These are phyloP conservation scores for Glonium stellatum DNA, from an alignment of 495 filamentous ascomycete genomes.

Conservation along the genomic window DNA sequence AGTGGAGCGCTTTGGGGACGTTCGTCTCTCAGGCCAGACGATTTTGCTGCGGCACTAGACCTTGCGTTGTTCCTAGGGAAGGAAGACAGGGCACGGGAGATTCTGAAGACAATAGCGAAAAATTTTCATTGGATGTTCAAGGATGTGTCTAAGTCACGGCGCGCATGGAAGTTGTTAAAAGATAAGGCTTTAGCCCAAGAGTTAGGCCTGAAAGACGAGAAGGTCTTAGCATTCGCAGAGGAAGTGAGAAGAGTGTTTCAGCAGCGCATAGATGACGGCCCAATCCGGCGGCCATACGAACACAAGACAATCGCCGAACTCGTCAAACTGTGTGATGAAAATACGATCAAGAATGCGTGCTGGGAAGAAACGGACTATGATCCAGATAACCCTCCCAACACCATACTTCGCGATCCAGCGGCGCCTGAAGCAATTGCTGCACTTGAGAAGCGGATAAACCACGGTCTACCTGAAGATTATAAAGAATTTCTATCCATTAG, in stretches of 20 bases:
- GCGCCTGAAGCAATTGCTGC: conserved; percentile 9
- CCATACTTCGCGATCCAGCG: conserved; percentile 18
- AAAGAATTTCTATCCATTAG: conserved; percentile 21
- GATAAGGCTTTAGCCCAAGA: conserved; percentile 11
- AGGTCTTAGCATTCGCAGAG: conserved; percentile 14
- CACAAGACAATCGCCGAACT: conserved; percentile 15
- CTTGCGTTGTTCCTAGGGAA: conserved; percentile 17
- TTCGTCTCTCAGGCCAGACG: conserved; percentile 13
- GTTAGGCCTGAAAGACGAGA: conserved; percentile 18
- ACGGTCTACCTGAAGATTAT: conserved; percentile 19
- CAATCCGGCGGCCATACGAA: conserved; percentile 6
- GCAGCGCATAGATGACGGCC: conserved; percentile 17
- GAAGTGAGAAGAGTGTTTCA: conserved; percentile 17
- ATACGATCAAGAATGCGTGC: conserved; percentile 24
- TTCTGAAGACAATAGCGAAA: conserved; percentile 20
- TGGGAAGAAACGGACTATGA: conserved; percentile 27
- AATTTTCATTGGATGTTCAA: conserved; percentile 21
- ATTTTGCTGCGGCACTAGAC: conserved; percentile 21
- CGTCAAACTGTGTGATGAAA: conserved; percentile 22
- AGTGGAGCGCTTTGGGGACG: conserved; percentile 14
- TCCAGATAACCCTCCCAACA: conserved; percentile 22
- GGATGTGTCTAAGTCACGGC: conserved; percentile 21
- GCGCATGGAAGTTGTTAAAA: conserved; percentile 17
- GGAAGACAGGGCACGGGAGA: conserved; percentile 18
- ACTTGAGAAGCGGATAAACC: conserved; percentile 10